Evolutionary conservation across 768 basidiomycete species (phyloP).

Genomic region (Lanmaoa pseudosensibilis): DNA sequence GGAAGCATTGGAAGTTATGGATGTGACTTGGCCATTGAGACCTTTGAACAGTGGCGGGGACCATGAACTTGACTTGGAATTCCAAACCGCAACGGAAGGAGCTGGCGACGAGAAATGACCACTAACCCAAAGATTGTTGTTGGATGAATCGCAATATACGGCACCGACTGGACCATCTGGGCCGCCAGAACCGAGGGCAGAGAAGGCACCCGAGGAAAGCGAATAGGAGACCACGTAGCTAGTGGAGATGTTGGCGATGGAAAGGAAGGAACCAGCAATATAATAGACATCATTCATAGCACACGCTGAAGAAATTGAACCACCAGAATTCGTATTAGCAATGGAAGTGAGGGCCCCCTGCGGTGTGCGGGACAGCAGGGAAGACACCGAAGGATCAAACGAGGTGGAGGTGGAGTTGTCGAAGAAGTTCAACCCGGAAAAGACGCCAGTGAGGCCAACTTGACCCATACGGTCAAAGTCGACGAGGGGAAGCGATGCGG

Average conservation of each 20-base stretch:
- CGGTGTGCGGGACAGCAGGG: slow-evolving; percentile 62
- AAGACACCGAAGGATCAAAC: slow-evolving; percentile 71
- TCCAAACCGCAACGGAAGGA: slow-evolving; percentile 70
- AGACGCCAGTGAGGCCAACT: slow-evolving; percentile 85
- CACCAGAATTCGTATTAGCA: slow-evolving; percentile 79
- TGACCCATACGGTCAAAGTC: slow-evolving; percentile 86
- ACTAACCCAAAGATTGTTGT: slow-evolving; percentile 73
- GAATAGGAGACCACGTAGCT: slow-evolving; percentile 79
- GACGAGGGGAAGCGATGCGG: slow-evolving; percentile 52
- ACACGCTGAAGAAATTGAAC: slow-evolving; percentile 74
- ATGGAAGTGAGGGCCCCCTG: slow-evolving; percentile 69
- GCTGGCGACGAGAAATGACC: slow-evolving; percentile 72
- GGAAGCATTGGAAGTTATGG: slow-evolving; percentile 75
- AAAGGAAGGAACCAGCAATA: slow-evolving; percentile 81
- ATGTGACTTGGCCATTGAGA: slow-evolving; percentile 65
- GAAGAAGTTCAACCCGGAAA: slow-evolving; percentile 82
- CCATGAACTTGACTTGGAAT: slow-evolving; percentile 66
- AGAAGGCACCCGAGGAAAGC: slow-evolving; percentile 54
- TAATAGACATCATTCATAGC: slow-evolving; percentile 67
- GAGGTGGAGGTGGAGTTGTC: slow-evolving; percentile 52
- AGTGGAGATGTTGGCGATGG: slow-evolving; percentile 58
- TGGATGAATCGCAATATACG: slow-evolving; percentile 72
- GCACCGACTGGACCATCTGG: slow-evolving; percentile 74
- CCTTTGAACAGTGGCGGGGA: slow-evolving; percentile 78
- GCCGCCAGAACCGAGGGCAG: slow-evolving; percentile 63